Conservation (phyloP, 2,329 filamentous ascomycete species). For the Arthrobotrys pseudoclavata region DNA sequence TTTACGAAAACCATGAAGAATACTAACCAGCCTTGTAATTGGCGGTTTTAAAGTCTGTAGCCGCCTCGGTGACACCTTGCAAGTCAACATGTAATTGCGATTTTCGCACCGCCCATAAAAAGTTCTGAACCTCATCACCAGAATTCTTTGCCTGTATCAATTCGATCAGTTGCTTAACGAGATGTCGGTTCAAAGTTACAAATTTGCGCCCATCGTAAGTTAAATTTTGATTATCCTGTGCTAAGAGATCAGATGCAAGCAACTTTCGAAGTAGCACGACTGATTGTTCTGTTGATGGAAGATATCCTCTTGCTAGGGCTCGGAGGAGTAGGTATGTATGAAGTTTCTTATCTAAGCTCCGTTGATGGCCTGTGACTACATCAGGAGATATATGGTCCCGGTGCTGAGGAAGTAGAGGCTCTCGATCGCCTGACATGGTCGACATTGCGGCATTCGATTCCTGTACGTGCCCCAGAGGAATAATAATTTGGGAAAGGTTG, state of each 20-base stretch:
- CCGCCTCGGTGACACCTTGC: slow-evolving; percentile 74
- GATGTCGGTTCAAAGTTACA: slow-evolving; percentile 78
- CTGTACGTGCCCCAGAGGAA: neutral
- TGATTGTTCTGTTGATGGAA: slow-evolving; percentile 89
- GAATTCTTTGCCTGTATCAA: slow-evolving; percentile 85
- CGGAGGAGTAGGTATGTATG: slow-evolving; percentile 93
- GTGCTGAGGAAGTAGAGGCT: slow-evolving; percentile 86
- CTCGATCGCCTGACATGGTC: slow-evolving; percentile 77
- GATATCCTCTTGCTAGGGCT: slow-evolving; percentile 84
- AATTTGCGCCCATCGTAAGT: slow-evolving; percentile 83
- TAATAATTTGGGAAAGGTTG: slow-evolving; percentile 1
- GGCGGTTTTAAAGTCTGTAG: slow-evolving; percentile 75
- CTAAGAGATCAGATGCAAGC: slow-evolving; percentile 82
- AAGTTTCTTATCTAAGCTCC: slow-evolving; percentile 85
- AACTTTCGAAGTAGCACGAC: slow-evolving; percentile 84
- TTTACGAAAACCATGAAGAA: neutral
- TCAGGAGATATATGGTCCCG: slow-evolving; percentile 79
- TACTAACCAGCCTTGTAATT: slow-evolving; percentile 77
- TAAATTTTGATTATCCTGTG: slow-evolving; percentile 79
- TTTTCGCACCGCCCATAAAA: slow-evolving; percentile 85
- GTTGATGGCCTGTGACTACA: slow-evolving; percentile 69
- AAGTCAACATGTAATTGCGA: slow-evolving; percentile 79
- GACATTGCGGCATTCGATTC: slow-evolving; percentile 65
- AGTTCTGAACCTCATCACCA: slow-evolving; percentile 88
- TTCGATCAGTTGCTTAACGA: slow-evolving; percentile 84